A percentile compares a stretch with the other conserved stretches of the same genome.
Evolutionary conservation across 2,329 filamentous ascomycete species (phyloP).

Genomic region (Botrytis paeoniae): DNA sequence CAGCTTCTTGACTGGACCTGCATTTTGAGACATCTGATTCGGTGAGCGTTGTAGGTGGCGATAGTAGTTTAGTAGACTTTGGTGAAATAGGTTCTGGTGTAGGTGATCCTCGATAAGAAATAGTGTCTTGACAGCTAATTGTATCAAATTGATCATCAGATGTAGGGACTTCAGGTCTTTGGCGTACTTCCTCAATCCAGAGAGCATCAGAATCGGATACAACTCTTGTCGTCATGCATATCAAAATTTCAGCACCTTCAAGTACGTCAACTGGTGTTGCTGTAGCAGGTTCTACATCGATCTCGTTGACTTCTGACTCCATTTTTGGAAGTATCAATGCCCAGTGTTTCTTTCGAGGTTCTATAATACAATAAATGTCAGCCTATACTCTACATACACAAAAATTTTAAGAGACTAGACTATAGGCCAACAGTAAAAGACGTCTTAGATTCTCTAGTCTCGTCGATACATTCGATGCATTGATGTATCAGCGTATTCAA

Average conservation of each 20-base stretch:
- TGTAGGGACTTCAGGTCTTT: neutral
- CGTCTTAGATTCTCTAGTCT: neutral
- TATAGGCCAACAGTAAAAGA: neutral
- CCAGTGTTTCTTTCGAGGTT: neutral
- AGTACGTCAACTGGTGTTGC: fast-evolving
- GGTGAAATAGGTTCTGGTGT: neutral
- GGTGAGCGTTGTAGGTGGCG: too few relatives aligned
- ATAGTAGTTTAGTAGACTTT: too few relatives aligned
- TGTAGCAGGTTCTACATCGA: too few relatives aligned
- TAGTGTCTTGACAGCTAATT: neutral
- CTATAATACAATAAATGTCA: neutral
- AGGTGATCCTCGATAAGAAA: neutral
- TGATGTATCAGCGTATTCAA: neutral
- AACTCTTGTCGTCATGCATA: fast-evolving
- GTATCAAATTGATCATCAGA: neutral
- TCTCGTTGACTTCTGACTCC: neutral
- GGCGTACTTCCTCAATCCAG: neutral
- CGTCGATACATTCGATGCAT: neutral
- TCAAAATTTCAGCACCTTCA: neutral
- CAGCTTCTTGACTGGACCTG: too few relatives aligned
- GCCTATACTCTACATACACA: neutral
- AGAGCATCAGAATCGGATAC: neutral
- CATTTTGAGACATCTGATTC: too few relatives aligned
- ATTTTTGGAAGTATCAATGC: neutral
- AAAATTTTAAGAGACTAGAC: neutral